Base-by-base conservation (phyloP, 2,329 filamentous ascomycete genomes). In the Aschersonia sp. region DNA sequence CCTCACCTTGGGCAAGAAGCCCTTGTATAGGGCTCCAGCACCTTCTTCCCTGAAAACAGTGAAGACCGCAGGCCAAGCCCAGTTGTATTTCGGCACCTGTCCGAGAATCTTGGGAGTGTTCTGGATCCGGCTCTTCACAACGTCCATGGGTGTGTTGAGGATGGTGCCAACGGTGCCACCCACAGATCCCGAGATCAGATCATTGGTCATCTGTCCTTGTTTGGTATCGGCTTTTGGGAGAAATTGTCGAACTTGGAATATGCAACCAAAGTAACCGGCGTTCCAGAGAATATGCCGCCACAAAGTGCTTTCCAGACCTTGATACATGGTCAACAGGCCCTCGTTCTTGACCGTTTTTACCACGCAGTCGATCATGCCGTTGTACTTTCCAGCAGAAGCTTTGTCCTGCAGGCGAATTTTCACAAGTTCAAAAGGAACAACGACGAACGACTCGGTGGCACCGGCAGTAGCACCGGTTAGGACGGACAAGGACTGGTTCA, bases 371-470 rank as follows among this genome's bases (percentile, higher is more conserved):
- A 89, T 57, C 75, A 87, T 84, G 65, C 87, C 85, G 54, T 72
- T 84, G 72, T 92, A 92, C 66, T 86, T 94, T 63, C 85, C 80
- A 42, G 91, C 88, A 46, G 89, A 92, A 12, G 91, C 88, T 70
- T 86, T 89, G 72, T 98, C 92, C 67, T 98, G 92, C 44, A 98
- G 77, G 56, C 92, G 84, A 63, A 98, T 98, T 79, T 98, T 98
- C 75, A 98, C 84, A 50, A 96, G 80, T 74, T 96, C 92, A 66
- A 98, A 98, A 46, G 92, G 92, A 32, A 98, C 92, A 51, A 98
- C 92, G 55, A 97, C 89, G 64, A 98, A 92, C 47, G 91, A 77
- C 70, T 98, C 92, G 50, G 91, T 97, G 38, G 91, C 92, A 64
- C 92, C 92, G 51, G 92, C 92, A 30, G 89, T 87, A 35, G 92